Base-by-base conservation (phyloP, 495 filamentous ascomycete species). In the Filosporella fistucella region DNA sequence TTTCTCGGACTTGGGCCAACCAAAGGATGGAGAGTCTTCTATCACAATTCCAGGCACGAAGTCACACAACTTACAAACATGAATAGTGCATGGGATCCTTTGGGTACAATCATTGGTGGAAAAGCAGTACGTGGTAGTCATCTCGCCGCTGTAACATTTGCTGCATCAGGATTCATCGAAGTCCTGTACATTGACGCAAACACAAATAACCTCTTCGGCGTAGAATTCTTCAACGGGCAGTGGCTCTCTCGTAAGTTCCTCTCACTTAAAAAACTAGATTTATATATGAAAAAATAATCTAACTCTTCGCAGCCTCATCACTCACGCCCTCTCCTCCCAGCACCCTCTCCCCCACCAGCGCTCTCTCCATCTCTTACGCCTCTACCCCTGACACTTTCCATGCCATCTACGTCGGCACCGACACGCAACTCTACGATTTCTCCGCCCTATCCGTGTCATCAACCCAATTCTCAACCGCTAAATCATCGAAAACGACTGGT, bases 1-100 rank as follows among this genome's bases (percentile, higher is more conserved):
- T 36, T 34, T 20, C 13, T 32, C 17, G 1, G 12, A 3, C 17
- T 22, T 35, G 20, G 42, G 25, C n/a, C 14, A 22, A 39, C 18
- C 4, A 39, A 39, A 22, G 30, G 42, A 9, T 45, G 28, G 17
- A 6, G 17, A n/a, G 13, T 45, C 30, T 45, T 45, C 42, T 45
- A 45, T 20, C 42, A 35, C 29, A 45, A n/a, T 22, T 16, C 14
- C 18, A 20, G 24, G 14, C 30, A 45, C 29, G 2, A 34, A 7
- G 26, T 45, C 5, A 36, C 26, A 16, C 4, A 45, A 14, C 18
- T 45, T 9, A 20, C 30, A 14, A 22, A 18, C n/a, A 36, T 32
- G 18, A 36, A 45, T 29, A 30, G 42, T 3, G 25, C 42, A n/a
- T 38, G 35, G 35, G 35, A 38, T 21, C 12, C 13, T 10, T 7